Evolutionary conservation across 164 flowering plant species (phyloP).

Genomic region (Taxillus chinensis): DNA sequence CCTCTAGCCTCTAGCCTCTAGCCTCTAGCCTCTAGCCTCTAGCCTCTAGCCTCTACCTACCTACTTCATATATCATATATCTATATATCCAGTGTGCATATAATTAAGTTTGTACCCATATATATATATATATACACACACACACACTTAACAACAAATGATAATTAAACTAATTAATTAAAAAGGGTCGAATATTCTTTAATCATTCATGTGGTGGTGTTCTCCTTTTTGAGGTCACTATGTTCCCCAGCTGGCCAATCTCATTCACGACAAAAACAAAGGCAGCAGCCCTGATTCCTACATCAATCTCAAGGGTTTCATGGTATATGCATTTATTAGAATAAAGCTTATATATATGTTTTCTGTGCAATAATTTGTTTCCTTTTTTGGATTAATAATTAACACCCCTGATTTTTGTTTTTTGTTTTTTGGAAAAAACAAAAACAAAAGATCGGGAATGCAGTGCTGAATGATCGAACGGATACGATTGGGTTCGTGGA

Average conservation of each 20-base stretch:
- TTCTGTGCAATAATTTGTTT: background rate
- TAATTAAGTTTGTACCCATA: too few species aligned
- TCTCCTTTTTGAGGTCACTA: conserved; percentile 39
- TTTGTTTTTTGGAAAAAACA: background rate
- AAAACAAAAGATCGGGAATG: conserved; percentile 44
- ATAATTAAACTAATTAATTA: too few species aligned
- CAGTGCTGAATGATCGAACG: conserved; percentile 44
- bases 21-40: background rate
- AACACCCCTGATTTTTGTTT: too few species aligned
- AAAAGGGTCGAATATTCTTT: too few species aligned
- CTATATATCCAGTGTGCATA: too few species aligned
- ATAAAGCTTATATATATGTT: background rate
- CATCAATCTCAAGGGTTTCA: conserved; percentile 59
- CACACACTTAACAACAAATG: too few species aligned
- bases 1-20: background rate
- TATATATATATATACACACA: too few species aligned
- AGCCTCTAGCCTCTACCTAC: background rate
- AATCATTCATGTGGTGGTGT: too few species aligned
- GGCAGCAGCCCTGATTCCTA: conserved; percentile 19
- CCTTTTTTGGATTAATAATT: too few species aligned
- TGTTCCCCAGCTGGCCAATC: conserved; percentile 56
- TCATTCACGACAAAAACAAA: conserved; percentile 42
- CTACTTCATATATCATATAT: background rate
- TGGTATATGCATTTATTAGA: conserved; percentile 22
- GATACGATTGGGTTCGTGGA: conserved; percentile 43